Evolutionary conservation across 176 grass and related monocot species (phyloP), one percentile per base, ranked within the genome.

Genomic region (Pontederia crassipes): DNA sequence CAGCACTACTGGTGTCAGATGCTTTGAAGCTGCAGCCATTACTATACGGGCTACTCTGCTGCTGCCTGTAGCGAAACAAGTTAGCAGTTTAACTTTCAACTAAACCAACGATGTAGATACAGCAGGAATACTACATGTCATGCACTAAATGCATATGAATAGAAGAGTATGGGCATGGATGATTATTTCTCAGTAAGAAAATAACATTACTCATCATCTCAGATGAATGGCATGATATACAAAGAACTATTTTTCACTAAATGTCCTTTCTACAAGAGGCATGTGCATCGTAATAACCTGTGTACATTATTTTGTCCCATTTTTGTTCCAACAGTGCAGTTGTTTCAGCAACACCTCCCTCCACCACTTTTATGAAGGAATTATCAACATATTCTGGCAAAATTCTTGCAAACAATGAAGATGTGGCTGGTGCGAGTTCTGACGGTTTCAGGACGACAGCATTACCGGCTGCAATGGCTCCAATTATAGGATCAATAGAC

Each of bases 281-380:
- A 54, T 9, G 73, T 27, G 49, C 65, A 65, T 64, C 52, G 8
- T 46, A 59, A 55, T 50, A 46, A 98, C 94, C 94, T 81, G 94
- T 98, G 71, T 92, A 98, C 32, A 98, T 81, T 63, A 98, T 98
- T 77, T 98, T 98, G 13, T 98, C 94, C 94, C 94, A 98, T 57
- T 74, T 98, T 64, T 92, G 82, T 28, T 89, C 79, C 75, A 98
- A 72, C 17, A 98, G 84, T 24, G 45, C 72, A 3, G 84, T 81
- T 28, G 88, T 89, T 75, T 98, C 94, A 8, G 60, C 1, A 57
- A 93, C 17, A 10, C 49, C 72, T 18, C 88, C 94, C 80, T 92
- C 84, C 8, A 98, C 74, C 13, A 98, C 88, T 83, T 89, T 98
- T 65, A 98, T 77, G 12, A 79, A 98, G 11, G 94, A 83, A 67